Base-by-base conservation (phyloP, 305 asterid species). In the Fraxinus dipetala region DNA sequence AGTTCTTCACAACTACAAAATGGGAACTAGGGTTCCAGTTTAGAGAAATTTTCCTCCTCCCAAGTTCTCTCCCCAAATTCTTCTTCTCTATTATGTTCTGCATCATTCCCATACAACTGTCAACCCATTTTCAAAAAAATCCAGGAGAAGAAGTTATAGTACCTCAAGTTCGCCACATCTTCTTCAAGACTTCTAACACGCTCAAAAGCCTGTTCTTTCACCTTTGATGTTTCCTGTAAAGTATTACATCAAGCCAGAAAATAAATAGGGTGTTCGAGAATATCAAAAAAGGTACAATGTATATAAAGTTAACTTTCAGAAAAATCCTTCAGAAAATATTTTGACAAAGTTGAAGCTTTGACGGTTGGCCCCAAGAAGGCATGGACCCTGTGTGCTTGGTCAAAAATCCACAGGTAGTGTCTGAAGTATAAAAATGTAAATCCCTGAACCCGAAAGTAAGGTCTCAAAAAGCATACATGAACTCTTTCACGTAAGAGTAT, bases 101-200 rank as follows among this genome's bases (percentile, higher is more conserved):
- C 24, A 14, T 30, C 75, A 31, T 31, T 69, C 13, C 69, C 28
- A 20, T 9, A 72, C 76, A n/a, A 6, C 8, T n/a, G 43, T 20
- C 48, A 16, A 7, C 6, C 6, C 48, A 7, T 20, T 72, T 72
- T 6, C 45, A 48, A 77, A 22, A 81, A 78, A 72, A 72, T 72
- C 28, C 24, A 30, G 10, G 61, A 67, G 59, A 13, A 54, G 0
- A 65, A 59, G 78, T 36, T 73, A 30, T 30, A 73, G 75, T 79
- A 91, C 98, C 94, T 90, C 69, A 90, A 91, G 85, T 86, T 91
- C 18, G 90, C 84, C 24, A 86, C 75, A 31, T 93, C 98, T 76
- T 93, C 98, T 88, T 94, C 98, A 67, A 94, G 92, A 81, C 54
- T 80, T 84, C 90, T 94, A 83, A 91, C 81, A 67, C 92, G 95